Percentiles rank a stretch among this genome's conserved stretches.
These are phyloP conservation scores for Pseudozyma tsukubaensis DNA, from an alignment of 1,284 basidiomycete species.

Conservation along the genomic window DNA sequence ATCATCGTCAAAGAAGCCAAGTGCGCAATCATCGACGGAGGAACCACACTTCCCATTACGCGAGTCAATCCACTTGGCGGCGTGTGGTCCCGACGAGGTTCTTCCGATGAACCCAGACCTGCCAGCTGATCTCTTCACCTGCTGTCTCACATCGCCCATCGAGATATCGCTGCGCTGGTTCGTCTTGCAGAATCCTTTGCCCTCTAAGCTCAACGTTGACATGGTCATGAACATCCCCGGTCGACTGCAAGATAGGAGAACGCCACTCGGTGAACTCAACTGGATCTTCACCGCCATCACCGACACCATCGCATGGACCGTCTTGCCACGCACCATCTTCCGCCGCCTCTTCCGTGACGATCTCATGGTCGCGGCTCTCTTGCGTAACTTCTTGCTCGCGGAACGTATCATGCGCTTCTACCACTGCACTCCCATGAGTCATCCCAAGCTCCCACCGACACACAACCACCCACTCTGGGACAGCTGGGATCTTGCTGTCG, in stretches of 20 bases:
- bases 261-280: constrained; percentile 95
- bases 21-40: constrained; percentile 24
- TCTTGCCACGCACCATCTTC: constrained; percentile 91
- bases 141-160: constrained; percentile 96
- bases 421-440: constrained; percentile 94
- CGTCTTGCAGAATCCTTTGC: constrained; percentile 84
- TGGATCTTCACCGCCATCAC: constrained; percentile 99
- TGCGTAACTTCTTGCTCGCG: constrained; percentile 95
- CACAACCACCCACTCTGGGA: constrained; percentile 97
- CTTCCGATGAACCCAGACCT: constrained; percentile 95
- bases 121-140: constrained; percentile 96
- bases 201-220: constrained; percentile 75
- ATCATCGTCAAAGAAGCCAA: constrained; percentile 22
- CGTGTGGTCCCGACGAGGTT: constrained; percentile 89
- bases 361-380: constrained; percentile 92
- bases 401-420: constrained; percentile 99
- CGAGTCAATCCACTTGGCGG: constrained; percentile 93
- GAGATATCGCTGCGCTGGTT: constrained; percentile 96
- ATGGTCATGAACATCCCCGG: constrained; percentile 96
- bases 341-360: constrained; percentile 94
- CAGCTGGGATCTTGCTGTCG: constrained; percentile 96
- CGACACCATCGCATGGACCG: constrained; percentile 98
- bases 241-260: constrained; percentile 93
- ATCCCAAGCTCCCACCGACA: constrained; percentile 89
- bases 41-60: constrained; percentile 76